Evolutionary conservation across 2,329 filamentous ascomycete genomes (phyloP), one percentile per base, ranked within the genome.

Genomic region (Chrysoporthe puriensis): DNA sequence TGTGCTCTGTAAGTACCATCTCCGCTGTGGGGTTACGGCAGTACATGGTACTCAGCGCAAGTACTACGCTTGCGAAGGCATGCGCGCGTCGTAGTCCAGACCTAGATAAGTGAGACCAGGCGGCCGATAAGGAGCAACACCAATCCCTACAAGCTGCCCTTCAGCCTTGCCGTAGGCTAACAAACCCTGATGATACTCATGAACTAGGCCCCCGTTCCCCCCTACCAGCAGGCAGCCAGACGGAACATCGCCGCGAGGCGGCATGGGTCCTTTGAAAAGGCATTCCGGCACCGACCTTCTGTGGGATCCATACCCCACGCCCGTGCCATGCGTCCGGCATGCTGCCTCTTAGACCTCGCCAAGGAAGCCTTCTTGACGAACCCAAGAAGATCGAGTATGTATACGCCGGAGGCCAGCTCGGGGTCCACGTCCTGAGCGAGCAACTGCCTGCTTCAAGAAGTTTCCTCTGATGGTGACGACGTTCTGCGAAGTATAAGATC

Each of bases 401-500:
- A 26, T 26, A 26, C 26, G 2, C 26, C 2, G 9, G 13, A 54
- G 26, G 14, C 13, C 50, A 32, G 50, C 26, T 54, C 50, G 32
- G 50, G 50, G 50, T 8, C 16, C 32, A 32, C 50, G 16, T 54
- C 50, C 50, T 34, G 50, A 32, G 50, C 21, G 50, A 34, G 50
- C 14, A 52, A 52, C n/a, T 52, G 8, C n/a, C 48, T 52, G n/a
- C 26, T 52, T 52, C 48, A 32, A 52, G 48, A 52, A 52, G 48
- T 52, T 5, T 26, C 11, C 48, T 52, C 42, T 26, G 18, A n/a
- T 32, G 58, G n/a, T 50, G 59, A 62, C 59, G 58, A 44, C 21
- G 40, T 44, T 43, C 42, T 40, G 46, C 16, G 44, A 46, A 43
- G 59, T 48, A 48, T 48, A 50, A 62, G 60, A 50, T 62, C 60